Conservation (phyloP, 495 filamentous ascomycete genomes). For the Neurospora cerealis region DNA sequence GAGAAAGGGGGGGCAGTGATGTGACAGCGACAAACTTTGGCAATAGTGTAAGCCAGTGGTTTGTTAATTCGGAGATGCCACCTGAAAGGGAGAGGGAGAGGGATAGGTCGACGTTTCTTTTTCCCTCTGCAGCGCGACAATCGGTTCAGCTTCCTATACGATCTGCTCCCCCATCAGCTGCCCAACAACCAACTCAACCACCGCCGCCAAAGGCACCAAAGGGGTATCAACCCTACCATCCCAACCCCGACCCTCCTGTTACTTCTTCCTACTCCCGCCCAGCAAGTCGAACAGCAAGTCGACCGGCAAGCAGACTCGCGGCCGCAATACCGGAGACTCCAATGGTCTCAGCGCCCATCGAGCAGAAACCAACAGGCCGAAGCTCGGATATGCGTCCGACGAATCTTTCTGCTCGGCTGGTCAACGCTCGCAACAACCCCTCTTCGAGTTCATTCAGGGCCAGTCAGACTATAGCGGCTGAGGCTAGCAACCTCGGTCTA, state of each 20-base stretch:
- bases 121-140: neutral
- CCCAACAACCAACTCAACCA: neutral
- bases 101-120: neutral
- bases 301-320: neutral
- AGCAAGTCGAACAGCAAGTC: neutral
- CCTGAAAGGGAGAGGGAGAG: neutral
- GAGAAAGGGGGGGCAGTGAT: neutral
- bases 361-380: neutral
- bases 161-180: neutral
- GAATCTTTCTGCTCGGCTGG: neutral
- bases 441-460: neutral
- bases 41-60: neutral
- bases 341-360: neutral
- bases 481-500: neutral
- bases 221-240: neutral
- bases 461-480: neutral
- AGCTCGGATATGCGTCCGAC: conserved; percentile 5
- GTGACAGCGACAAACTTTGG: neutral
- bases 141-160: neutral
- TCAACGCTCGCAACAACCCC: neutral
- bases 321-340: neutral
- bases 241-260: neutral
- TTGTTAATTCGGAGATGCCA: neutral
- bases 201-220: neutral
- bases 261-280: neutral